These are phyloP conservation scores for Fragaria ananassa DNA, from an alignment of 306 rosid species.

Conservation along the genomic window DNA sequence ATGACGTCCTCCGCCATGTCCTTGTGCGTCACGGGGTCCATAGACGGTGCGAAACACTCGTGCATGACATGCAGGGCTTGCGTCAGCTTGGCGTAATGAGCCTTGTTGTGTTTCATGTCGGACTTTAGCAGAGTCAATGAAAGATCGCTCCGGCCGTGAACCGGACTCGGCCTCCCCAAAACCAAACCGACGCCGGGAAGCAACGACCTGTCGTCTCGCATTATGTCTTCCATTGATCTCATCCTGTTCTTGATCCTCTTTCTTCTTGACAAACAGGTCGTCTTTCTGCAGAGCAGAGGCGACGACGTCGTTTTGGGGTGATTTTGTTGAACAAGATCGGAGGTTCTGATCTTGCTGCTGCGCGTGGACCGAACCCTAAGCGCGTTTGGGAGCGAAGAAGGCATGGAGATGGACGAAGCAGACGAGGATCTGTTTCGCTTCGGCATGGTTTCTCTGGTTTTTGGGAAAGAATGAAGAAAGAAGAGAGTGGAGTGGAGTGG, in stretches of 20 bases:
- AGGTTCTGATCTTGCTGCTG: neutral
- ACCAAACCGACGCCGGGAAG: neutral
- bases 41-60: neutral
- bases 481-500: neutral
- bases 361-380: neutral
- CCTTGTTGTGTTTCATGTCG: neutral
- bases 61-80: neutral
- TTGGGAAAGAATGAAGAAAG: neutral
- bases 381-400: neutral
- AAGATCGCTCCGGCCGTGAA: neutral
- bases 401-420: neutral
- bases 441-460: neutral
- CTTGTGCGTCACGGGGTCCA: neutral
- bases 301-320: neutral
- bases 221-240: too few species aligned
- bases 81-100: neutral
- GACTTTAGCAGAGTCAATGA: neutral
- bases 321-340: neutral
- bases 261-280: neutral
- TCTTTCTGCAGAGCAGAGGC: neutral
- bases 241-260: too few species aligned
- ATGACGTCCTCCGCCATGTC: neutral
- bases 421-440: neutral
- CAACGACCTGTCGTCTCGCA: neutral
- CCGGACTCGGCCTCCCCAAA: neutral